Conservation (phyloP, 2,329 filamentous ascomycete species). For the Rachicladosporium sp. region DNA sequence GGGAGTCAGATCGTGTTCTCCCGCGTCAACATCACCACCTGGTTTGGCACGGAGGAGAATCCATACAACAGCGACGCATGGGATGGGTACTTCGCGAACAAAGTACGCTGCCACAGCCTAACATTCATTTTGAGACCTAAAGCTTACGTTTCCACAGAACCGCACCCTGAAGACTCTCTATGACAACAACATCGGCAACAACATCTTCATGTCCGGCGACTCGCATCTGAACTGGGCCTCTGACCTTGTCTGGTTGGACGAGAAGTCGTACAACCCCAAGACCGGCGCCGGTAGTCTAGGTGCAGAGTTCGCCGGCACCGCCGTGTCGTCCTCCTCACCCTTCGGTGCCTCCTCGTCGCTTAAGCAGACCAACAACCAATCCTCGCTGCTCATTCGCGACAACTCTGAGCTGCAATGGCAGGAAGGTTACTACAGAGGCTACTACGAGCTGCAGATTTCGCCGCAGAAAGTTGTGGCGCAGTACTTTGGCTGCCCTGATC, state of each 20-base stretch:
- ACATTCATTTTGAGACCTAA: not conserved
- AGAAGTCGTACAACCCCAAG: conserved; percentile 25
- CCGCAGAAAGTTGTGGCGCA: conserved; percentile 44
- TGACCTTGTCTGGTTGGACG: conserved; percentile 30
- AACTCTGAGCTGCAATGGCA: conserved; percentile 59
- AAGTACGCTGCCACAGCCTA: conserved; percentile 51
- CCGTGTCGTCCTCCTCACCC: conserved; percentile 46
- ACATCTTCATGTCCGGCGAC: conserved; percentile 58
- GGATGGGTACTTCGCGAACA: conserved; percentile 55
- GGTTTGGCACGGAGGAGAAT: conserved; percentile 25
- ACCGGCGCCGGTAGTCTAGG: conserved; percentile 30
- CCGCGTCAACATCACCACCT: conserved; percentile 33
- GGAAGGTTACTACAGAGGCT: conserved; percentile 57
- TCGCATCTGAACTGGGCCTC: conserved; percentile 42
- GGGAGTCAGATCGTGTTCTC: conserved; percentile 59
- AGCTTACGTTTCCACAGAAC: conserved; percentile 36
- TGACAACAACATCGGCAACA: conserved; percentile 55
- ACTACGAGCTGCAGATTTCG: conserved; percentile 50
- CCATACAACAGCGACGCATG: conserved; percentile 38
- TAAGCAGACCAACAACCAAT: conserved; percentile 34
- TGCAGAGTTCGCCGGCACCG: conserved; percentile 47
- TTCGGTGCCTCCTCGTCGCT: conserved; percentile 44
- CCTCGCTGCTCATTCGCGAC: conserved; percentile 27
- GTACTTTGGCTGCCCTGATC: conserved; percentile 50
- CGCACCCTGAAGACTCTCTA: conserved; percentile 50